phyloP scores from a whole-genome alignment of 495 filamentous ascomycete genomes.

The Thermochaetoides thermophila region DNA sequence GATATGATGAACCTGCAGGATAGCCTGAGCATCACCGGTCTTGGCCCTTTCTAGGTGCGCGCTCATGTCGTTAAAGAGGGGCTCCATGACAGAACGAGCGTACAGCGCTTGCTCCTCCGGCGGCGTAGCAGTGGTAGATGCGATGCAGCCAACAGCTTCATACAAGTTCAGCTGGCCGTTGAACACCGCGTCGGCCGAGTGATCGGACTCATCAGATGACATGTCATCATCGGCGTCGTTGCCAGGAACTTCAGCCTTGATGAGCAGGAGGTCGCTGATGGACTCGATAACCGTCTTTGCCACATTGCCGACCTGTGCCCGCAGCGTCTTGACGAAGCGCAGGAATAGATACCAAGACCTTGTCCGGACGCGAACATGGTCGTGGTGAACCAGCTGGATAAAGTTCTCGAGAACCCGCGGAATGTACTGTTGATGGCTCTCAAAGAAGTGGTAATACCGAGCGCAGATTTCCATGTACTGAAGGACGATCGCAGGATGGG shows the following conservation, averaged over 20 bases:
- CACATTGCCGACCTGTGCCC: slow-evolving; percentile 70
- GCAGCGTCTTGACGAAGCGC: slow-evolving; percentile 78
- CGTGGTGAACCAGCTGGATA: slow-evolving; percentile 74
- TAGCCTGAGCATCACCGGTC: slow-evolving; percentile 60
- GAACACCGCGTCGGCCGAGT: slow-evolving; percentile 78
- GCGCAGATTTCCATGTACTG: slow-evolving; percentile 98
- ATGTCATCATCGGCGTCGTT: slow-evolving; percentile 77
- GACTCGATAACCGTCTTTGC: slow-evolving; percentile 80
- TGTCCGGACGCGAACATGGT: slow-evolving; percentile 66
- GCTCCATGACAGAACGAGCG: slow-evolving; percentile 69
- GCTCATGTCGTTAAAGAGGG: slow-evolving; percentile 75
- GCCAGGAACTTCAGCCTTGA: slow-evolving; percentile 71
- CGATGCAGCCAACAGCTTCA: slow-evolving; percentile 83
- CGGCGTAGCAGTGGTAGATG: slow-evolving; percentile 58
- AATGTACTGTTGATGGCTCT: slow-evolving; percentile 60
- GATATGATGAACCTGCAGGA: slow-evolving; percentile 85
- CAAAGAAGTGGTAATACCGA: slow-evolving; percentile 86
- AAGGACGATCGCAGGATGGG: slow-evolving; percentile 80
- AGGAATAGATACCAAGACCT: slow-evolving; percentile 96
- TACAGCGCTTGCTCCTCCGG: slow-evolving; percentile 72
- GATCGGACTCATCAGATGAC: slow-evolving; percentile 80
- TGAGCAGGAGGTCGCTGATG: slow-evolving; percentile 73
- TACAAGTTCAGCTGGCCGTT: slow-evolving; percentile 83
- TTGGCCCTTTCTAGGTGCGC: slow-evolving; percentile 59
- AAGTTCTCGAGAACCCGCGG: slow-evolving; percentile 83